phyloP scores from a whole-genome alignment of 1,139 yeast genomes.

The Kurtzmaniella quercitrusa region DNA sequence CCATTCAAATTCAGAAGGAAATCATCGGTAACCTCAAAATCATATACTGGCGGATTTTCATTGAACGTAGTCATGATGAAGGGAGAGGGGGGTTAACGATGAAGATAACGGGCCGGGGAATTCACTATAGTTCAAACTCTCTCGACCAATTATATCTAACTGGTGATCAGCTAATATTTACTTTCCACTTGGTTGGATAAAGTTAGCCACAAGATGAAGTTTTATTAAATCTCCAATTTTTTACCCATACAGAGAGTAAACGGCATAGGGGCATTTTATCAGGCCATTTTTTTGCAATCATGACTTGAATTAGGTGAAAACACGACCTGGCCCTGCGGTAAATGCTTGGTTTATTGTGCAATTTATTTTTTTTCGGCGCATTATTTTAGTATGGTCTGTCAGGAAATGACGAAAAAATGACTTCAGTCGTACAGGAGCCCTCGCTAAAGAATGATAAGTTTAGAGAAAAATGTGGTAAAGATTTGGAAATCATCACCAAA shows the following conservation, averaged over 20 bases:
- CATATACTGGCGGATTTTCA: conserved; percentile 13
- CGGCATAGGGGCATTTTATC: neutral
- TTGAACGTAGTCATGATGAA: conserved; percentile 4
- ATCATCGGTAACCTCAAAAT: conserved; percentile 33
- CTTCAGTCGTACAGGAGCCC: neutral
- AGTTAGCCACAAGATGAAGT: neutral
- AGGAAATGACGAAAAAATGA: neutral
- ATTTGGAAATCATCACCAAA: no score
- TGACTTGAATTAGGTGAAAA: neutral
- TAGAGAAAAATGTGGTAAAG: no score
- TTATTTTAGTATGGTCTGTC: neutral
- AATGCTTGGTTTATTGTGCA: neutral
- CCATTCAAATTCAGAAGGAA: conserved; percentile 32
- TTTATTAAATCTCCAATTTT: neutral
- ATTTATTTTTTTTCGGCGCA: neutral
- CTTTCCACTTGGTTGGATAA: neutral
- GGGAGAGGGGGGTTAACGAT: no score
- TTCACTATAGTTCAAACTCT: no score
- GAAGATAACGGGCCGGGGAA: no score
- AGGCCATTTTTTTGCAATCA: neutral
- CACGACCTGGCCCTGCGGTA: neutral
- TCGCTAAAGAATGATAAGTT: no score
- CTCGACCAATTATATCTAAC: no score
- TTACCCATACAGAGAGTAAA: neutral
- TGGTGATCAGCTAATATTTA: no score